phyloP scores from a whole-genome alignment of 176 grass and related monocot species.

The Metroxylon sagu region DNA sequence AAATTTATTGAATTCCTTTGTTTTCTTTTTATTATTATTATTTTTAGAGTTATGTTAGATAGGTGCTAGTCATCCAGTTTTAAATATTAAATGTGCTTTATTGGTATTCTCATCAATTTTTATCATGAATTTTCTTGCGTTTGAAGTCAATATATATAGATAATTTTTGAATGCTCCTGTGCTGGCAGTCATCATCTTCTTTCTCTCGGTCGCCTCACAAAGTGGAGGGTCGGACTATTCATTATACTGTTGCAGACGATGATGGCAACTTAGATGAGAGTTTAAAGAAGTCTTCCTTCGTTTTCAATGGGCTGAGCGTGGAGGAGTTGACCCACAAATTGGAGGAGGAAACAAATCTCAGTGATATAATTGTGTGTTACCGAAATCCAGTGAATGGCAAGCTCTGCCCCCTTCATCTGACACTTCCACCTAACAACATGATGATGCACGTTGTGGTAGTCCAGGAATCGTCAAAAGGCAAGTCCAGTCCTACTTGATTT shows the following conservation, averaged over 20 bases:
- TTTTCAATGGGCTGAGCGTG: conserved; percentile 54
- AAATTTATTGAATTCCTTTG: too few relatives aligned
- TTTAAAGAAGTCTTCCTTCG: conserved; percentile 23
- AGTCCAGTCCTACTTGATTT: not conserved
- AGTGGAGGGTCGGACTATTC: conserved; percentile 50
- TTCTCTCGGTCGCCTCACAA: conserved; percentile 38
- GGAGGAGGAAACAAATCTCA: conserved; percentile 39
- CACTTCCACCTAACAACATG: conserved; percentile 62
- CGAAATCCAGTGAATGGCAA: conserved; percentile 42
- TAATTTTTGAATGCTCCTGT: not conserved
- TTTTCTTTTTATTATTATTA: too few relatives aligned
- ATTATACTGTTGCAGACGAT: conserved; percentile 49
- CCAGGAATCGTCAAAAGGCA: conserved; percentile 41
- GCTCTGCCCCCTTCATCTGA: conserved; percentile 51
- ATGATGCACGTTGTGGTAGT: conserved; percentile 61
- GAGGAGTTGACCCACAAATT: conserved; percentile 47
- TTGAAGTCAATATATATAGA: too few relatives aligned
- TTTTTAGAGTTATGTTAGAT: too few relatives aligned
- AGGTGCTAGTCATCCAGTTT: too few relatives aligned
- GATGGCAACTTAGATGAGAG: conserved; percentile 25
- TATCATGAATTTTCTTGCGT: too few relatives aligned
- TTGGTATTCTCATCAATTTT: too few relatives aligned
- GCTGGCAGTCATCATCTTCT: conserved; percentile 41
- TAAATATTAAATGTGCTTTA: too few relatives aligned
- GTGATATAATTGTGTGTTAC: conserved; percentile 47